phyloP scores from a whole-genome alignment of 1,284 basidiomycete genomes.

The Ustilago nuda region DNA sequence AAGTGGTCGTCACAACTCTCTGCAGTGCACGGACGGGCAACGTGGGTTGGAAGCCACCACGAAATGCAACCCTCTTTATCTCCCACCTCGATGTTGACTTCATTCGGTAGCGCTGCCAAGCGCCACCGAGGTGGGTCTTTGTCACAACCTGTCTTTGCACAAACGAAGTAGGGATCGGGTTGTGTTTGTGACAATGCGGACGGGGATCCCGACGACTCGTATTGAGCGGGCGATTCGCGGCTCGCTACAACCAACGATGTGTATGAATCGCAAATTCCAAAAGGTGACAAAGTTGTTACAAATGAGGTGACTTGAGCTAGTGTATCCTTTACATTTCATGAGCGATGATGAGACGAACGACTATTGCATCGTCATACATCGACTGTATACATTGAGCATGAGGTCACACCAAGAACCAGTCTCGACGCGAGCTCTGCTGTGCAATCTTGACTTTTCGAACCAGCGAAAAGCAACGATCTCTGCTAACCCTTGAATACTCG shows the following conservation, averaged over 20 bases:
- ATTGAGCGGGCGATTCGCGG: slow-evolving; percentile 23
- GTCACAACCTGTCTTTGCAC: background rate
- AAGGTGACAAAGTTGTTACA: slow-evolving; percentile 5
- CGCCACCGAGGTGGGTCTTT: background rate
- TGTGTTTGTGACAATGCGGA: background rate
- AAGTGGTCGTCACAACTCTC: background rate
- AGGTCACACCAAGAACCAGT: slow-evolving; percentile 3
- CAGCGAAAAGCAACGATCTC: slow-evolving; percentile 8
- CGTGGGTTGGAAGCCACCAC: background rate
- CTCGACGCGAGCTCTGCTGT: background rate
- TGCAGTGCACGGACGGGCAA: background rate
- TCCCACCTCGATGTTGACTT: background rate
- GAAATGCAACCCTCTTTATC: background rate
- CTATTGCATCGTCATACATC: slow-evolving; percentile 4
- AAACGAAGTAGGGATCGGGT: background rate
- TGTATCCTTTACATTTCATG: background rate
- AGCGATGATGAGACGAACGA: background rate
- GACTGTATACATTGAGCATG: background rate
- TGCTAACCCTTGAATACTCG: too few species aligned
- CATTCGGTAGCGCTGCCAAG: background rate
- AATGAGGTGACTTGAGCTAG: slow-evolving; percentile 7
- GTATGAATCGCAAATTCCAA: slow-evolving; percentile 6
- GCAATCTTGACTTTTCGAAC: slow-evolving; percentile 4
- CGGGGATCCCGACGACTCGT: slow-evolving; percentile 21
- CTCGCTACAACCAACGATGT: background rate